phyloP scores from a whole-genome alignment of 305 asterid species.

The Fraxinus platypoda region DNA sequence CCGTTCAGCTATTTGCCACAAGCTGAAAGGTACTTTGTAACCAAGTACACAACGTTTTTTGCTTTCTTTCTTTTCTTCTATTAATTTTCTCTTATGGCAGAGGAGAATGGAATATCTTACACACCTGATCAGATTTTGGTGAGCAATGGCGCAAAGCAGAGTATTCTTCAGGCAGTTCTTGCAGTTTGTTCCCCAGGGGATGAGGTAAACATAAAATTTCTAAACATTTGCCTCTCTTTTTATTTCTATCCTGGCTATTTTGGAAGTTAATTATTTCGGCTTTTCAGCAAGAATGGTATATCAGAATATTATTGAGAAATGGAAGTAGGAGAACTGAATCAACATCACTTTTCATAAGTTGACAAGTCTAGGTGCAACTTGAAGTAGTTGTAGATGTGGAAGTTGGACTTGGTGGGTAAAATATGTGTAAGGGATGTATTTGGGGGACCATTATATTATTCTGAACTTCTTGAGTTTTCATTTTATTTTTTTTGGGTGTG shows the following conservation, averaged over 20 bases:
- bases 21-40: conserved; percentile 62
- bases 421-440: not conserved
- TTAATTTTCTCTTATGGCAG: conserved; percentile 36
- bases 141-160: conserved; percentile 68
- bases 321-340: not conserved
- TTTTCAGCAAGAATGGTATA: not conserved
- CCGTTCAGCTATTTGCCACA: conserved; percentile 79
- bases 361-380: not conserved
- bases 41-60: not conserved
- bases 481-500: not conserved
- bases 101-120: conserved; percentile 83
- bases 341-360: not conserved
- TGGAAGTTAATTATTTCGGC: not conserved
- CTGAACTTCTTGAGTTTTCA: not conserved
- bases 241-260: not conserved
- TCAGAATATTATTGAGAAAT: not conserved
- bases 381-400: not conserved
- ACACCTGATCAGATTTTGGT: conserved; percentile 88
- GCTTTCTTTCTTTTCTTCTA: not conserved
- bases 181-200: conserved; percentile 55
- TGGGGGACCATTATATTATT: not conserved
- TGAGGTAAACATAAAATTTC: conserved; percentile 32
- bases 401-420: not conserved
- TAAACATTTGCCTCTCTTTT: not conserved
- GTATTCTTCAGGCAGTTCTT: conserved; percentile 46